Conservation (phyloP, 176 grass and related monocot genomes). For the Zea mays region DNA sequence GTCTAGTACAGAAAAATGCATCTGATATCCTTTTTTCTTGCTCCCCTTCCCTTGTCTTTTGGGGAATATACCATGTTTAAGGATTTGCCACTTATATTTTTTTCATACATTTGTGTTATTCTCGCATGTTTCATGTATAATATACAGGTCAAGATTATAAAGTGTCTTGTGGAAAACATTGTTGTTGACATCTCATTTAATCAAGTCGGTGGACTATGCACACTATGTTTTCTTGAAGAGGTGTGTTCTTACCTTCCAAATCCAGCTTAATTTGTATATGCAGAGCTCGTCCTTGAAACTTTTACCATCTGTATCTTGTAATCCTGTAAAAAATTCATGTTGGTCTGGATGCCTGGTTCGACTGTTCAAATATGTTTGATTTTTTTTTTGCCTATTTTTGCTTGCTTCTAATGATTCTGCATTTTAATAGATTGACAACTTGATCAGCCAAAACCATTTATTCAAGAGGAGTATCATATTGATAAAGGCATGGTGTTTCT, state of each 20-base stretch:
- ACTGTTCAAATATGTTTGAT: slow-evolving; percentile 21
- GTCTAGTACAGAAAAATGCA: slow-evolving; percentile 23
- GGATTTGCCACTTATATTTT: slow-evolving; percentile 12
- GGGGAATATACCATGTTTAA: slow-evolving; percentile 1
- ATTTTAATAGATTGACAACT: slow-evolving; percentile 61
- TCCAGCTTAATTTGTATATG: slow-evolving; percentile 17
- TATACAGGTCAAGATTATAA: slow-evolving; percentile 93
- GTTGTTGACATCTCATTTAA: slow-evolving; percentile 97
- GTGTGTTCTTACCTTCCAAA: slow-evolving; percentile 45
- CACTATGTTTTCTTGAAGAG: slow-evolving; percentile 97
- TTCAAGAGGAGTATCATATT: slow-evolving; percentile 98
- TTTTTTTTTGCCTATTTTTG: slow-evolving; percentile 39
- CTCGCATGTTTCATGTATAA: slow-evolving; percentile 36
- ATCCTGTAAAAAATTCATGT: slow-evolving; percentile 8
- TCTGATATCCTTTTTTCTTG: not conserved
- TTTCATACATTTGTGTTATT: slow-evolving; percentile 16
- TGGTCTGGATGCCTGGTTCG: not conserved
- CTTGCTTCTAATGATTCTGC: slow-evolving; percentile 39
- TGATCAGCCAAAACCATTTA: slow-evolving; percentile 78
- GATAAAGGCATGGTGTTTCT: slow-evolving; percentile 98
- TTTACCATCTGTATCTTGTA: slow-evolving; percentile 16
- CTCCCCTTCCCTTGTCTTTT: not conserved
- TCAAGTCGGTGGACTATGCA: slow-evolving; percentile 95
- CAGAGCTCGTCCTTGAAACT: slow-evolving; percentile 2
- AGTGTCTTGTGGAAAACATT: slow-evolving; percentile 97